Base-by-base conservation (phyloP, 306 rosid species). In the Fagus sylvatica region DNA sequence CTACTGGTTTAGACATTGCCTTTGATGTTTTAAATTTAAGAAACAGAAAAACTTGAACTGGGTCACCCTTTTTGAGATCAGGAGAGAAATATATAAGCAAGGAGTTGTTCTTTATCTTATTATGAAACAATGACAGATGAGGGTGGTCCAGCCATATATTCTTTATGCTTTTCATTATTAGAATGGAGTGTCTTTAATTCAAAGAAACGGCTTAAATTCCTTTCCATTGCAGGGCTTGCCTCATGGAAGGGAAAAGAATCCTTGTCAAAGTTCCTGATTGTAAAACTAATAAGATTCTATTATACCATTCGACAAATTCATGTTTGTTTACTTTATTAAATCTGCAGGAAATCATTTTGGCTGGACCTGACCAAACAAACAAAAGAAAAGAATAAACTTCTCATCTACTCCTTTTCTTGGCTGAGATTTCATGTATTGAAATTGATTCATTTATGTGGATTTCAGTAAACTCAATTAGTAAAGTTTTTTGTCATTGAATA, bases 1-100 rank as follows among this genome's bases (percentile, higher is more conserved):
- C 94, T 39, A 83, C 88, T 62, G 97, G 81, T 89, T 74, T 89
- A 54, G 92, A 34, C 98, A 93, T 92, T 79, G 68, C 74, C 79
- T 40, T 51, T 78, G 70, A 83, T 60, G 70, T 78, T 79, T 22
- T 64, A 28, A 65, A 79, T 76, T 36, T 57, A 3, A 71, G 7
- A 46, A 3, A 61, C 33, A 54, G 30, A 57, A 72, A 73, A 78
- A 76, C 68, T 74, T 85, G 39, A 42, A 79, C 56, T 39, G 42
- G 56, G 54, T 69, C 56, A 69, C 43, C 32, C 65, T 81, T 71
- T 22, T 66, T 16, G 65, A 56, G 62, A 7, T 36, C 22, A 16
- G 82, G n/a, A 51, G 75, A 64, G 72, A 10, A 40, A 36, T 64
- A 71, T 81, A 75, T 62, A 75, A 69, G 73, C 53, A 43, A 69